Base-by-base conservation (phyloP, 139 green algal genomes). In the Bryopsis sp. region DNA sequence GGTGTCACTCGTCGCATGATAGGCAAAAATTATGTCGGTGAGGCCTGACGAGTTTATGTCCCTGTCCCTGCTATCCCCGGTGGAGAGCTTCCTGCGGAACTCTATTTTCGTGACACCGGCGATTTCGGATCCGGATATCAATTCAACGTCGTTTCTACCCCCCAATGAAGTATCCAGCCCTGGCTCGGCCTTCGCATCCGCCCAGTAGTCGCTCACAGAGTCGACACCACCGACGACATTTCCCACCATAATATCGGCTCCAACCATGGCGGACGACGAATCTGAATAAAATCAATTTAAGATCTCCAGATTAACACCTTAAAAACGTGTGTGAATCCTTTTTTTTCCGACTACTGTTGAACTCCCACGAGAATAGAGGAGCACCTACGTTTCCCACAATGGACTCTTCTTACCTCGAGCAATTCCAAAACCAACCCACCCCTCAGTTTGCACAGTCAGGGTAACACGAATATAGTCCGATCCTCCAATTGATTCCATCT, bases 191-290 rank as follows among this genome's bases (percentile, higher is more conserved):
- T 57, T 57, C 22, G 62, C 37, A 22, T 35, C 29, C 3, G 62
- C 37, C 38, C 39, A 69, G 26, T 69, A 69, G 26, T 69, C 62
- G 37, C 26, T 36, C 8, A 69, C 3, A 35, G 31, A 57, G 3
- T 28, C 19, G 3, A 58, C 38, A 7, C 62, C 62, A 36, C 4
- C 26, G 11, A 37, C 7, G 32, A 75, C 63, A 1, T 36, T 46
- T 11, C 26, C 57, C 34, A 80, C 67, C 0, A 75, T 48, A 28
- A 80, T 72, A 57, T 80, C 75, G 2, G 75, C 75, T 29, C 46
- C 58, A 0, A 75, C 29, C 75, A 80, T 69, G 11, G 37, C 39
- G 43, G 35, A 57, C 8, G 35, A 58, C 3, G 19, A 35, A 69
- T 69, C 62, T 80, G 39, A 5, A 39, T 22, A 36, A 24, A 28